These are phyloP conservation scores for Lenwebbia sp. DNA, from an alignment of 345 rosid genomes.

Conservation along the genomic window DNA sequence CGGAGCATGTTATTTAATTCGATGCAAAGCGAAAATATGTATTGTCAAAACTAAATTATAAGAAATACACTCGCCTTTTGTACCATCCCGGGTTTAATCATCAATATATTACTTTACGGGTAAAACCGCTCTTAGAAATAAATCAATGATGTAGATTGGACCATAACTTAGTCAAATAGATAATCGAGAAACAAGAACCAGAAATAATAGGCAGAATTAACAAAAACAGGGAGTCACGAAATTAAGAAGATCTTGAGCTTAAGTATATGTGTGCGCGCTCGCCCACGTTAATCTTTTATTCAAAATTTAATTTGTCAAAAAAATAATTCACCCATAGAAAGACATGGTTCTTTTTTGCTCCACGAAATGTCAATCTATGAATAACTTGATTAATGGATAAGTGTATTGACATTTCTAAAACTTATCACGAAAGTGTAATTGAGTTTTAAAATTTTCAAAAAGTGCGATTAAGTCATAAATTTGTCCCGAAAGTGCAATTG, in stretches of 20 bases:
- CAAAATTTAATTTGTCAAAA: not conserved
- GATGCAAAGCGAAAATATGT: too few species aligned
- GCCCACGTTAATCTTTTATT: not conserved
- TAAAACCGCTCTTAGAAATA: not conserved
- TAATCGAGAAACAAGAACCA: not conserved
- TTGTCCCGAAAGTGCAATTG: too few species aligned
- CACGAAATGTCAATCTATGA: not conserved
- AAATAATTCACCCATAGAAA: not conserved
- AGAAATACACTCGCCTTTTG: not conserved
- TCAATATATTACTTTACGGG: not conserved
- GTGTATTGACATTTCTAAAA: too few species aligned
- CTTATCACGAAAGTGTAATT: too few species aligned
- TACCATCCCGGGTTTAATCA: not conserved
- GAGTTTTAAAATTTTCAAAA: too few species aligned
- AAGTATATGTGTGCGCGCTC: accelerated
- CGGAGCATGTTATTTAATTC: too few species aligned
- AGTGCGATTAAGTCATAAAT: too few species aligned
- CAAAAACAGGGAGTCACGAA: not conserved
- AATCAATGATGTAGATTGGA: not conserved
- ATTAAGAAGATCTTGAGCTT: not conserved
- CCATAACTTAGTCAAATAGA: not conserved
- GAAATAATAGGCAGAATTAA: not conserved
- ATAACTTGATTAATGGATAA: not conserved
- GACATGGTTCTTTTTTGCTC: not conserved
- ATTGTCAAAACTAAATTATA: not conserved